Evolutionary conservation across 176 grass and related monocot genomes (phyloP), one percentile per base, ranked within the genome.

Genomic region (Typha latifolia): DNA sequence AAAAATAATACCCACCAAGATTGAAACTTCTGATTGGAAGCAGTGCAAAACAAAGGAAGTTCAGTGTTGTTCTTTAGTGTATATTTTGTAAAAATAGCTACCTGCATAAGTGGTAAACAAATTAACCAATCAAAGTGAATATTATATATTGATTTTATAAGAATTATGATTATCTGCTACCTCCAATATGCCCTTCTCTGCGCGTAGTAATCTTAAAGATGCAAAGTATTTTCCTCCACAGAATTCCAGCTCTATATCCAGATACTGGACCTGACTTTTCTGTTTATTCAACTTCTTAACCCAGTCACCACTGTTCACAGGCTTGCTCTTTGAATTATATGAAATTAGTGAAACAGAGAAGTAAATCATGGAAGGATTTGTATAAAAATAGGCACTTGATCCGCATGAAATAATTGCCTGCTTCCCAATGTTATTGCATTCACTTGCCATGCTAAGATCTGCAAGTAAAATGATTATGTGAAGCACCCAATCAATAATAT

Each of bases 211-310:
- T 80, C 85, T 85, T 80, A 94, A 78, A 71, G 69, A 82, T 71
- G 69, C 75, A 81, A 82, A 76, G 77, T 75, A 89, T 72, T 83
- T 89, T 64, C 85, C 90, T 15, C 71, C 66, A 34, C 65, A 47
- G 83, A 94, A 94, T 79, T 94, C 78, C 69, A 94, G 77, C 77
- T 81, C 79, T 47, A 88, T 72, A 82, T 94, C 90, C 78, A 94
- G 76, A 47, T 72, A 89, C 71, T 80, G 85, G 84, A 80, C 81
- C 81, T 49, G 50, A 69, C 47, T 65, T 70, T 81, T 82, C 61
- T 81, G 79, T 78, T 92, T 94, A 64, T 80, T 75, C 69, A 94
- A 74, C 76, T 72, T 85, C 76, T 77, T 85, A 68, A 72, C 69
- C 82, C 79, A 89, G 12, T 94, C 85, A 69, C 66, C 75, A 70